Base-by-base conservation (phyloP, 1,139 yeast genomes). In the Nakaseomyces delphensis region DNA sequence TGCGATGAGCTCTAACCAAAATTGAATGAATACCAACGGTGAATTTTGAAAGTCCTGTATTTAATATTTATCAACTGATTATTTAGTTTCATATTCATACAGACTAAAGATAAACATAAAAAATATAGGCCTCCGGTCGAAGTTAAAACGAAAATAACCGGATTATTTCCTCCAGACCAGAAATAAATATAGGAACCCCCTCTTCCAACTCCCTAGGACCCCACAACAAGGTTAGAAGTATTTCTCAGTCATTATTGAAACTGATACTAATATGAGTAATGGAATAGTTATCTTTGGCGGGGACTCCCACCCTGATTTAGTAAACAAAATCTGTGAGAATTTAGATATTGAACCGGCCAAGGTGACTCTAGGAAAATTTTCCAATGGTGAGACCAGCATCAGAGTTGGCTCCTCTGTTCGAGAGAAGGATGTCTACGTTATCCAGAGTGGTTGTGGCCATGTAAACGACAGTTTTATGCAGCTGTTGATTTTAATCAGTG, bases 401-500 rank as follows among this genome's bases (percentile, higher is more conserved):
- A 82, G 80, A 45, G 75, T 89, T 46, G 74, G 74, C 45, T 93
- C 84, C 56, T 81, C 94, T 10, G 96, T 89, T 30, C 74, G 96
- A 60, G 96, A 86, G 53, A 89, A 87, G 64, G 96, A 87, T 63
- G 96, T 89, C 3, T 89, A 82, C 57, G 93, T 89, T 38, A 63
- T 67, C 19, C 71, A 68, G 45, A 60, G 65, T 42, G 86, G 91
- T 3, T 83, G 93, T 57, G 96, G 96, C 10, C 79, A 83, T 55
- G 95, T 89, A 38, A 93, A 93, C 62, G 97, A 91, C 62, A 81
- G 78, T 56, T 83, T 93, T 54, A 74, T 93, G 62, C 97, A 93
- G 64, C 70, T 93, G 42, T 67, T 91, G 52, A 83, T 93, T 53
- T 79, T 86, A 72, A 77, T 93, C 40, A 82, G 94, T 14, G 98